These are phyloP conservation scores for Ceratocystis cubensis DNA, from an alignment of 2,329 filamentous ascomycete genomes.

Conservation along the genomic window DNA sequence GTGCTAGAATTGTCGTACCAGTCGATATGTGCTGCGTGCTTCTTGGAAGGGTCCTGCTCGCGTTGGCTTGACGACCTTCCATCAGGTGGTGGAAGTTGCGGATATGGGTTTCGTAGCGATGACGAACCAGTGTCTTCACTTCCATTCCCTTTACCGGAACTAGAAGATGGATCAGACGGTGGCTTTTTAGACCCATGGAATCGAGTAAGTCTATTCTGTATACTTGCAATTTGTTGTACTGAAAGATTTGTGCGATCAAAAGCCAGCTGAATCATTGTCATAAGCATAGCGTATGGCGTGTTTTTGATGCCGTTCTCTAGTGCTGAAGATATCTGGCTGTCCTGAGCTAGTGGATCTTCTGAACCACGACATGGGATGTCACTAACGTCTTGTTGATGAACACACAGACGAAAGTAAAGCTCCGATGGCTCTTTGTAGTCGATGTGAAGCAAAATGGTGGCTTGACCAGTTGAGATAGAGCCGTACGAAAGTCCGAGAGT, in stretches of 20 bases:
- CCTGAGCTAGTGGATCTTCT: too few species aligned
- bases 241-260: not conserved
- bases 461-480: not conserved
- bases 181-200: not conserved
- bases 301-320: not conserved
- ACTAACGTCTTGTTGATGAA: not conserved
- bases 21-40: not conserved
- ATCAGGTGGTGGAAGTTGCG: not conserved
- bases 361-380: not conserved
- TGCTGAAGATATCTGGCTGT: not conserved
- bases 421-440: not conserved
- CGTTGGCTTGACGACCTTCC: not conserved
- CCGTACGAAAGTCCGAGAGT: not conserved
- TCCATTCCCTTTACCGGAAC: too few species aligned
- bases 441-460: not conserved
- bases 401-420: not conserved
- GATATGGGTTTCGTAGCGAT: too few species aligned
- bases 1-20: too few species aligned
- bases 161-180: not conserved
- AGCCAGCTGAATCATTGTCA: not conserved
- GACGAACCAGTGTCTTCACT: not conserved
- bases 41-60: not conserved
- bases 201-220: not conserved
- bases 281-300: not conserved
- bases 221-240: not conserved